These are phyloP conservation scores for Wickerhamomyces bisporus DNA, from an alignment of 805 yeast genomes.

Conservation along the genomic window DNA sequence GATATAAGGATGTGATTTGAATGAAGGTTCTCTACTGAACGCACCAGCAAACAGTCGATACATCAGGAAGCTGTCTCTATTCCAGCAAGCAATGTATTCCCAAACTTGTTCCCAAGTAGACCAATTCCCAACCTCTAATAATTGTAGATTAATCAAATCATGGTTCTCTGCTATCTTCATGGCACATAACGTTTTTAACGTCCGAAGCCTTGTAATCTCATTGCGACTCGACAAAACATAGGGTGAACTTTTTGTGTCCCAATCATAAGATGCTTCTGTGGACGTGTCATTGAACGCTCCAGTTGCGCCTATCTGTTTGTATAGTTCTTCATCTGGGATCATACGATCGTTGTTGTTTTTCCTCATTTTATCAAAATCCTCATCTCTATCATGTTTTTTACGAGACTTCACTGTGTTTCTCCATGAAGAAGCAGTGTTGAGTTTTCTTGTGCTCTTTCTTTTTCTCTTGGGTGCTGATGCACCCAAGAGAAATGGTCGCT, in stretches of 20 bases:
- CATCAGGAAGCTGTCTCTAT: constrained; percentile 25
- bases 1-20: constrained; percentile 16
- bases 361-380: constrained; percentile 1
- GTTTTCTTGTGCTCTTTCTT: no score
- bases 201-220: constrained; percentile 4
- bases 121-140: constrained; percentile 22
- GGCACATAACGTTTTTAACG: constrained; percentile 24
- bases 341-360: background rate
- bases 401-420: background rate
- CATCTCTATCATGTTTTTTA: background rate
- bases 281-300: constrained; percentile 12
- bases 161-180: constrained; percentile 23
- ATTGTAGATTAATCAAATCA: constrained; percentile 13
- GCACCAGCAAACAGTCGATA: constrained; percentile 26
- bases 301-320: constrained; percentile 18
- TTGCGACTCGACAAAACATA: constrained; percentile 4
- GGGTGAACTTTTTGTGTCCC: constrained; percentile 13
- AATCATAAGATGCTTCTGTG: constrained; percentile 14
- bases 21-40: constrained; percentile 15
- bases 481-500: no score
- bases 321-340: constrained; percentile 8
- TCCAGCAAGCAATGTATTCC: constrained; percentile 25
- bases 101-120: constrained; percentile 29
- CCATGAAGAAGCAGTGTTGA: background rate
- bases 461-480: no score